Evolutionary conservation across 2,329 filamentous ascomycete genomes (phyloP).

Genomic region (Calonectria crousiana): DNA sequence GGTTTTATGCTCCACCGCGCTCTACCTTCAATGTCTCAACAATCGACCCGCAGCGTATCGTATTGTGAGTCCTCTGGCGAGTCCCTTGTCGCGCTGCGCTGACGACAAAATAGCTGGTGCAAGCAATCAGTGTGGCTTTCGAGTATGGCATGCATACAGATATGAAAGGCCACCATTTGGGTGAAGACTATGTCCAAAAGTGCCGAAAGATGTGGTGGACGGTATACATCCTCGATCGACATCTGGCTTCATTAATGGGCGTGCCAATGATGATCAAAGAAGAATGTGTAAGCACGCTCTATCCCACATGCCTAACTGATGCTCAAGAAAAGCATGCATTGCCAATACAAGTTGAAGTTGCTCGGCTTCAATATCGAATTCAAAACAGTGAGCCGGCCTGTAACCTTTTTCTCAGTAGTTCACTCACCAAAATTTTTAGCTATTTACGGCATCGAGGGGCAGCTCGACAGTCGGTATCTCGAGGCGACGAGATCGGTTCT

Average conservation of each 20-base stretch:
- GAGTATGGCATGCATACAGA: conserved; percentile 37
- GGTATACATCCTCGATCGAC: conserved; percentile 34
- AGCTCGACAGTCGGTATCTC: conserved; percentile 39
- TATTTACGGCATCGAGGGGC: conserved; percentile 39
- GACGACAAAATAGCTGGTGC: conserved; percentile 21
- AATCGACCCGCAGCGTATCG: conserved; percentile 26
- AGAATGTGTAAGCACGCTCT: conserved; percentile 31
- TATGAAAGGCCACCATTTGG: conserved; percentile 30
- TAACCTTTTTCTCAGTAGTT: rapidly evolving
- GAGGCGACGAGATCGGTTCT: conserved; percentile 35
- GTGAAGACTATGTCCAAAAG: conserved; percentile 29
- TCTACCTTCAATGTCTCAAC: conserved; percentile 33
- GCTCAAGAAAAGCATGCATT: conserved; percentile 25
- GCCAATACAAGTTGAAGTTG: conserved; percentile 32
- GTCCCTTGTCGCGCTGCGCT: neutral
- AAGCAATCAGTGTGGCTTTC: conserved; percentile 26
- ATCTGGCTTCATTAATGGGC: conserved; percentile 34
- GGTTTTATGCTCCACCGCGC: conserved; percentile 31
- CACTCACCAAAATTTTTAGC: conserved; percentile 13
- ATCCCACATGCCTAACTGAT: conserved; percentile 25
- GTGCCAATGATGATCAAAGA: conserved; percentile 34
- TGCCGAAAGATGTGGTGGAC: conserved; percentile 34
- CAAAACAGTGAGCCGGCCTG: conserved; percentile 28
- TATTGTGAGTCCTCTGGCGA: neutral
- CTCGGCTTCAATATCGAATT: conserved; percentile 33